These are phyloP conservation scores for Candida verbasci DNA, from an alignment of 805 yeast genomes.

Conservation along the genomic window DNA sequence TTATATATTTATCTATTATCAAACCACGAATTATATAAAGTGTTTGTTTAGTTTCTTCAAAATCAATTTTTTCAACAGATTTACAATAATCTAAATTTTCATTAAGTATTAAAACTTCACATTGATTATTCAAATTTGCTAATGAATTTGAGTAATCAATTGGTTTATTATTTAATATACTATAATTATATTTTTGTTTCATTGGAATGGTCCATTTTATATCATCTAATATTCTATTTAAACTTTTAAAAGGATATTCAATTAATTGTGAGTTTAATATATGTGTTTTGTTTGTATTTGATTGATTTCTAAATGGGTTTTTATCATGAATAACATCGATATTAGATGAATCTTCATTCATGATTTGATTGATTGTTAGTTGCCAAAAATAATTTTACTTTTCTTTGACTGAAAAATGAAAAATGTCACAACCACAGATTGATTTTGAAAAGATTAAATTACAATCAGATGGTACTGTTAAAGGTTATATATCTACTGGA, in stretches of 20 bases:
- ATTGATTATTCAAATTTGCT: conserved; percentile 10
- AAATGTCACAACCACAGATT: conserved; percentile 13
- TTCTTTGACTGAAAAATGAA: too few species aligned
- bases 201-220: conserved; percentile 33
- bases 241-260: conserved; percentile 50
- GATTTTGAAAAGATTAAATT: conserved; percentile 32
- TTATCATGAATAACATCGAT: background rate
- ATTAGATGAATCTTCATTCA: background rate
- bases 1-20: conserved; percentile 16
- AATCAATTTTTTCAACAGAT: conserved; percentile 19
- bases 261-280: conserved; percentile 9
- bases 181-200: conserved; percentile 10
- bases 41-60: conserved; percentile 13
- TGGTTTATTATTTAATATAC: conserved; percentile 27
- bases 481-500: conserved; percentile 32
- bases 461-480: conserved; percentile 34
- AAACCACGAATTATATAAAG: conserved; percentile 29
- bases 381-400: background rate
- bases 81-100: conserved; percentile 31
- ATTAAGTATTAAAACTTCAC: conserved; percentile 29
- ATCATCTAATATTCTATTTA: conserved; percentile 67
- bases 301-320: conserved; percentile 1
- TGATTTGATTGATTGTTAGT: background rate
- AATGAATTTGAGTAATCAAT: conserved; percentile 33
- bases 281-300: conserved; percentile 8